phyloP scores from a whole-genome alignment of 2,329 filamentous ascomycete genomes.

The Paraconiothyrium sp. region DNA sequence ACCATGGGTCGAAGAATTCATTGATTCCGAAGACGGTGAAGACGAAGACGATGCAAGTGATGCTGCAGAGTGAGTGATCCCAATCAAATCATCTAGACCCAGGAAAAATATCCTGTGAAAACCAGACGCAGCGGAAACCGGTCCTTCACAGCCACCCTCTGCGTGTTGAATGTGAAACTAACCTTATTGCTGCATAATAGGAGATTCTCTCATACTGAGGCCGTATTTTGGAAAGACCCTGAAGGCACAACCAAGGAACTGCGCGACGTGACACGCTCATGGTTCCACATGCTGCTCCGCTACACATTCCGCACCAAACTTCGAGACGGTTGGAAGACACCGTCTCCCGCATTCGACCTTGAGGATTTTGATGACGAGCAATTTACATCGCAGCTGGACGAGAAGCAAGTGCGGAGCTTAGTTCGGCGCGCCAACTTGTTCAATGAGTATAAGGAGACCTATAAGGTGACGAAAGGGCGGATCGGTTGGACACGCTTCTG shows the following conservation, averaged over 20 bases:
- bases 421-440: neutral
- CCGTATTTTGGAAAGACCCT: constrained; percentile 11
- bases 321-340: constrained; percentile 4
- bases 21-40: constrained; percentile 4
- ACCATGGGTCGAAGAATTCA: constrained; percentile 12
- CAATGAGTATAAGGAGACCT: constrained; percentile 15
- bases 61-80: neutral
- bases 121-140: neutral
- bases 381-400: constrained; percentile 4
- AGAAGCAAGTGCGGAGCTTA: constrained; percentile 6
- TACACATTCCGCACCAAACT: constrained; percentile 13
- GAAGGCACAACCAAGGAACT: constrained; percentile 4
- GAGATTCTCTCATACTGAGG: neutral
- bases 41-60: constrained; percentile 3
- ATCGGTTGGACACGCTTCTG: constrained; percentile 7
- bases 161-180: neutral
- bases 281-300: constrained; percentile 14
- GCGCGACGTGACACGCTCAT: constrained; percentile 8
- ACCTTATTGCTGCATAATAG: neutral
- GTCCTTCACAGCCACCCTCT: neutral
- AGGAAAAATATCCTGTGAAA: neutral
- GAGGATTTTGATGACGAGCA: constrained; percentile 3
- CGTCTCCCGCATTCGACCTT: neutral
- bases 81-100: neutral
- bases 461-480: constrained; percentile 14